Evolutionary conservation across 2,329 filamentous ascomycete genomes (phyloP).

Genomic region (Penicillium sp.): DNA sequence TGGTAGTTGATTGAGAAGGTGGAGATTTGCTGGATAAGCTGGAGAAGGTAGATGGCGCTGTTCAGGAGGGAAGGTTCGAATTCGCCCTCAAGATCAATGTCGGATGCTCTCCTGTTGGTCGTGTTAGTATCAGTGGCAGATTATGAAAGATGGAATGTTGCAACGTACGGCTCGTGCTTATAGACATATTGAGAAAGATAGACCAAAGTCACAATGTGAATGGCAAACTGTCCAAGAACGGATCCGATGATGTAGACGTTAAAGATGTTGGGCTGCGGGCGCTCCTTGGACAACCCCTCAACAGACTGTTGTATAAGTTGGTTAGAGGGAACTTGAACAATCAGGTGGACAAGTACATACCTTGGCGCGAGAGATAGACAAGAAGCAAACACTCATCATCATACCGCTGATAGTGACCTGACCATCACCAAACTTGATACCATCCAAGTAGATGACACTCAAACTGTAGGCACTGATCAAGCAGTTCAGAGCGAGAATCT

Average conservation of each 20-base stretch:
- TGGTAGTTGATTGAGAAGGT: conserved; percentile 99
- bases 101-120: conserved; percentile 50
- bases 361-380: conserved; percentile 96
- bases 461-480: conserved; percentile 97
- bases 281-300: conserved; percentile 92
- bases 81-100: conserved; percentile 90
- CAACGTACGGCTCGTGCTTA: conserved; percentile 74
- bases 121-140: conserved; percentile 32
- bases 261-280: conserved; percentile 98
- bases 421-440: conserved; percentile 98
- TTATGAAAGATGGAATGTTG: neutral
- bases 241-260: conserved; percentile 99
- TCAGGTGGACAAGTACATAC: conserved; percentile 38
- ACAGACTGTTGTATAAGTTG: conserved; percentile 61
- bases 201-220: conserved; percentile 91
- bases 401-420: conserved; percentile 99
- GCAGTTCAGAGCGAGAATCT: conserved; percentile 96
- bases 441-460: conserved; percentile 93
- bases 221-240: conserved; percentile 93
- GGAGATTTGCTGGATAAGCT: conserved; percentile 97
- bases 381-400: conserved; percentile 99
- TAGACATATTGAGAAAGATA: conserved; percentile 92
- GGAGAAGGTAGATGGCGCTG: conserved; percentile 92
- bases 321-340: neutral
- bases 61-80: conserved; percentile 93